Conservation (phyloP, 1,284 basidiomycete species). For the Testicularia cyperi region DNA sequence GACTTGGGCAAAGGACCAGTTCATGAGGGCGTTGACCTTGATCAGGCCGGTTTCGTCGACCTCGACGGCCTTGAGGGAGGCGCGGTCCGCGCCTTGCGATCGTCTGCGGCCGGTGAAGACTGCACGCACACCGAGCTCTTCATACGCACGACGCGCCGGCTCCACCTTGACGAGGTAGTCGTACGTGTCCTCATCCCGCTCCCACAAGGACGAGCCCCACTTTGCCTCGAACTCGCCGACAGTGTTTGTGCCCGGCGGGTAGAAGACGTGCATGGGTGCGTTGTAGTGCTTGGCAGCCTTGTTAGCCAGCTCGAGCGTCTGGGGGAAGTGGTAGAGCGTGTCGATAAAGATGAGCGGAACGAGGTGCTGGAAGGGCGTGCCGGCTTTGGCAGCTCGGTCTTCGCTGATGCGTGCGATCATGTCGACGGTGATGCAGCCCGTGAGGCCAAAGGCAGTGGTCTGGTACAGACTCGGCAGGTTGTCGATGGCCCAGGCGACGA, state of each 20-base stretch:
- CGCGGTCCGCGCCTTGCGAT: conserved; percentile 86
- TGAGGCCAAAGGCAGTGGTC: conserved; percentile 59
- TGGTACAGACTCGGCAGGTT: conserved; percentile 58
- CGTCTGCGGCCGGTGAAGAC: conserved; percentile 92
- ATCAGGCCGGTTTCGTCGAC: conserved; percentile 86
- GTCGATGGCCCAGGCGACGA: conserved; percentile 58
- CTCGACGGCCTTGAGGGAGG: conserved; percentile 80
- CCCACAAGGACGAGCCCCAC: conserved; percentile 84
- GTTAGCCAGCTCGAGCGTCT: conserved; percentile 84
- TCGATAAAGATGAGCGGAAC: conserved; percentile 65
- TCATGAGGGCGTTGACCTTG: conserved; percentile 91
- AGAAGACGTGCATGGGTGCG: conserved; percentile 75
- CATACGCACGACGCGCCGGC: conserved; percentile 85
- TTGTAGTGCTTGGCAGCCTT: conserved; percentile 76
- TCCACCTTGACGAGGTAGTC: conserved; percentile 96
- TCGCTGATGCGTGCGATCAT: conserved; percentile 51
- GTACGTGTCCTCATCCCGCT: conserved; percentile 81
- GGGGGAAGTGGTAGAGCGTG: conserved; percentile 92
- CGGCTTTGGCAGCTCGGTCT: conserved; percentile 35
- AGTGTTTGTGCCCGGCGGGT: conserved; percentile 72
- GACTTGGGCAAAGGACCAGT: conserved; percentile 84
- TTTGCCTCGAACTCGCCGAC: conserved; percentile 76
- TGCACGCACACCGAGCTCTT: conserved; percentile 75
- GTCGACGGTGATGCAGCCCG: conserved; percentile 59
- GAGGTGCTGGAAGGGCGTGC: conserved; percentile 42